phyloP scores from a whole-genome alignment of 129 eudicot genomes.

The Chrysanthemum makinoi region DNA sequence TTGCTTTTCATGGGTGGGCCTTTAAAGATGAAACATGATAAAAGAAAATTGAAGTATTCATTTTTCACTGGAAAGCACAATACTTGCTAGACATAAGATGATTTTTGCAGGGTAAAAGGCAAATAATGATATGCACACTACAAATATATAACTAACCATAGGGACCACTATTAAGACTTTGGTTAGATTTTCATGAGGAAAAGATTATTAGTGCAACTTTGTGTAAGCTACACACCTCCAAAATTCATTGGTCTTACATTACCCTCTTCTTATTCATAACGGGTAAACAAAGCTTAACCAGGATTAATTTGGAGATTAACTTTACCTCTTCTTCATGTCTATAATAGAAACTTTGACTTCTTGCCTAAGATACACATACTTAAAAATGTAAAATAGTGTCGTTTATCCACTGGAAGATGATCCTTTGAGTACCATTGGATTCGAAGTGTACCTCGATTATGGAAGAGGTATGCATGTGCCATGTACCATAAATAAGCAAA shows the following conservation, averaged over 20 bases:
- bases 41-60: background rate
- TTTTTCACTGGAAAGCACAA: constrained; percentile 15
- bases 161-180: background rate
- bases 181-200: background rate
- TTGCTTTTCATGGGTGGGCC: background rate
- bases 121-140: constrained; percentile 11
- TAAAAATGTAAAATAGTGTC: no score
- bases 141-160: background rate
- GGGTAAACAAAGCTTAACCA: no score
- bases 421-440: no score
- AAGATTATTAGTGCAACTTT: background rate
- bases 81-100: background rate
- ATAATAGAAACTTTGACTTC: background rate
- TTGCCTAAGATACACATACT: background rate
- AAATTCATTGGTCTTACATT: background rate
- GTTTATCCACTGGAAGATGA: no score
- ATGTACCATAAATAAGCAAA: constrained; percentile 23
- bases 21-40: background rate
- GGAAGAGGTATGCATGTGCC: constrained; percentile 17
- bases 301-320: background rate
- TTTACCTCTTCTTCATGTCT: background rate
- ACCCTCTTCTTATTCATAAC: no score
- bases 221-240: background rate
- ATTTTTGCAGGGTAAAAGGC: constrained; percentile 1
- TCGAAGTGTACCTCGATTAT: background rate